phyloP scores from a whole-genome alignment of 441 rosid species.

The Erodium moschatum region DNA sequence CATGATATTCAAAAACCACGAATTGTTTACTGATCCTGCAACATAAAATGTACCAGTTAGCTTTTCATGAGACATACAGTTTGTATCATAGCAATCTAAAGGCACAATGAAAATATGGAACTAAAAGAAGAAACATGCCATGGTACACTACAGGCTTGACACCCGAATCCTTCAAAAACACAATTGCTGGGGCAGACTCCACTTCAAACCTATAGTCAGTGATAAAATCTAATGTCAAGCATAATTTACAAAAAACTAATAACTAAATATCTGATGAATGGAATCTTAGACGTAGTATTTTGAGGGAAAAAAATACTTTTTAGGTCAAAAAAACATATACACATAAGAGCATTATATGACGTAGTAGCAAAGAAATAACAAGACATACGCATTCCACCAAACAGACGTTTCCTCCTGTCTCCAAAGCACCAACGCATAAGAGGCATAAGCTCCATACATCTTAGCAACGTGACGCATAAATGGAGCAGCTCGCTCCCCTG shows the following conservation, averaged over 20 bases:
- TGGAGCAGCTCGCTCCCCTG: conserved; percentile 96
- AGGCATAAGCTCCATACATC: conserved; percentile 67
- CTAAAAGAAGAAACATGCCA: conserved; percentile 40
- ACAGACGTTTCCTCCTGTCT: conserved; percentile 81
- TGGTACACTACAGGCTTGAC: conserved; percentile 74
- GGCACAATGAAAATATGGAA: conserved; percentile 19
- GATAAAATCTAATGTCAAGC: conserved; percentile 1
- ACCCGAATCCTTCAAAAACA: conserved; percentile 83
- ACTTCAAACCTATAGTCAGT: conserved; percentile 67
- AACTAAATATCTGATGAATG: not conserved
- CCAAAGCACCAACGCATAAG: conserved; percentile 79
- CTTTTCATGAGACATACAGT: conserved; percentile 16
- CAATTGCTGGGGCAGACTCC: conserved; percentile 92
- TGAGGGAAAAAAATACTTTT: not conserved
- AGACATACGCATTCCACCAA: conserved; percentile 90
- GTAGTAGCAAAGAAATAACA: conserved; percentile 14
- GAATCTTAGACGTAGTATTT: conserved; percentile 2
- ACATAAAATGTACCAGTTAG: conserved; percentile 24
- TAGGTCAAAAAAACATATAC: no score
- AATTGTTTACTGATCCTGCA: conserved; percentile 69
- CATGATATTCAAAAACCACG: conserved; percentile 59
- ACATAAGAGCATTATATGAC: conserved; percentile 15
- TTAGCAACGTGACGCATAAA: conserved; percentile 68
- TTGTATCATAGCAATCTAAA: conserved; percentile 8
- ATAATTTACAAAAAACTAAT: conserved; percentile 2